Percentiles rank a stretch among this genome's conserved stretches.
Conservation (phyloP, 495 filamentous ascomycete genomes). For the Pyrenopolyporus hunteri region DNA sequence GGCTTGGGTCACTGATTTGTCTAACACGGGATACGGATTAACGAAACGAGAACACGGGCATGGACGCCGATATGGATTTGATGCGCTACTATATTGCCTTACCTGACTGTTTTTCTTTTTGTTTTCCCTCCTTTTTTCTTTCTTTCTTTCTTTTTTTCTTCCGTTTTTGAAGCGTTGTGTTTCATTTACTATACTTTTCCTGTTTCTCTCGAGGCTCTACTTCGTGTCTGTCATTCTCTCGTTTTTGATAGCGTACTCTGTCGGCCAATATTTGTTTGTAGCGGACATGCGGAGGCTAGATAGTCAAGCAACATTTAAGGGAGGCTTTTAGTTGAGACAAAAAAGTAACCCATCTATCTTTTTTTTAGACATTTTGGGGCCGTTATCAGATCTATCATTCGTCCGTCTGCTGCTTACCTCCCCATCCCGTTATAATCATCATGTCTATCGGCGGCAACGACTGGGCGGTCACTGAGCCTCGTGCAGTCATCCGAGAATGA, state of each 20-base stretch:
- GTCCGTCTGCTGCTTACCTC: background rate
- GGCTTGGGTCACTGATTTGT: background rate
- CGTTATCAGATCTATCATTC: conserved; percentile 2
- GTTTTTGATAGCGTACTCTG: background rate
- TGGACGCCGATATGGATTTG: conserved; percentile 1
- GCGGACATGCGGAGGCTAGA: background rate
- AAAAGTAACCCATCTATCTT: background rate
- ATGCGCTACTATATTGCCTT: conserved; percentile 16
- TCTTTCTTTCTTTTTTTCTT: conserved; percentile 10
- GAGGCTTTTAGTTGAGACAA: background rate
- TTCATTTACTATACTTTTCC: background rate
- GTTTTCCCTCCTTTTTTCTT: background rate
- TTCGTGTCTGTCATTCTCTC: background rate
- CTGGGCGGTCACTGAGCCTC: background rate
- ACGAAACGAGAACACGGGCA: conserved; percentile 12
- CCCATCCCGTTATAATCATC: background rate
- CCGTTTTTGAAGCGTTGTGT: conserved; percentile 3
- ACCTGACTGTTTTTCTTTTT: background rate
- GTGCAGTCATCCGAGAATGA: conserved; percentile 2
- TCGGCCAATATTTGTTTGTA: background rate
- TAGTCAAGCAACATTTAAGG: background rate
- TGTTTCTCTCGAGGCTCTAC: background rate
- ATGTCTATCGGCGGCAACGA: background rate
- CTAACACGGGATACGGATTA: conserved; percentile 19
- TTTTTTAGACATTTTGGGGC: conserved; percentile 3